phyloP scores from a whole-genome alignment of 768 basidiomycete species.

The Russula sp. region DNA sequence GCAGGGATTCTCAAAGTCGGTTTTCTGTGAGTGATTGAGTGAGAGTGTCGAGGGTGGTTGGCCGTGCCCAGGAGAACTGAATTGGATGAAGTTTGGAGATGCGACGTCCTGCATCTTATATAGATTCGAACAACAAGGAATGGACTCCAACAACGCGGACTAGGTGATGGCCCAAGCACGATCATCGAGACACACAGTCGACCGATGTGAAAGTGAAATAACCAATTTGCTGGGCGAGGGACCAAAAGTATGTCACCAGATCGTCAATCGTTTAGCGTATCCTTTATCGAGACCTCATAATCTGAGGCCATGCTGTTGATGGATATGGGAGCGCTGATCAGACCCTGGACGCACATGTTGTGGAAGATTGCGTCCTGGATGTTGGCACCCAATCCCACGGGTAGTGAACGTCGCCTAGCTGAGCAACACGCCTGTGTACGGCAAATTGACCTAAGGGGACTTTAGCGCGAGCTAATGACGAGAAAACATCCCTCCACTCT shows the following conservation, averaged over 20 bases:
- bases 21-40: background rate
- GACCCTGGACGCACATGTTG: conserved; percentile 23
- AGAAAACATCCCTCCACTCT: conserved; percentile 19
- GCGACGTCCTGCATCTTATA: conserved; percentile 25
- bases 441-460: conserved; percentile 22
- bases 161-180: conserved; percentile 14
- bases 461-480: conserved; percentile 22
- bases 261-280: conserved; percentile 6
- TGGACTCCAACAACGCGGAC: conserved; percentile 23
- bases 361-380: conserved; percentile 10
- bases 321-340: conserved; percentile 22
- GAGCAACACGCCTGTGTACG: conserved; percentile 22
- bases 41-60: background rate
- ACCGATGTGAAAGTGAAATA: conserved; percentile 10
- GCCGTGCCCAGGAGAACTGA: background rate
- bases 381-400: conserved; percentile 17
- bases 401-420: conserved; percentile 4
- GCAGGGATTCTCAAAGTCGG: background rate
- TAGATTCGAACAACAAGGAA: conserved; percentile 10
- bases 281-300: background rate
- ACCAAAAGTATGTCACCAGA: conserved; percentile 8
- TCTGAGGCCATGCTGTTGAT: background rate
- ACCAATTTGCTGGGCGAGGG: conserved; percentile 8
- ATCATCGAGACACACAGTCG: conserved; percentile 16
- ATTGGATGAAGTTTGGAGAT: conserved; percentile 14